A percentile compares a stretch with the other conserved stretches of the same genome.
phyloP scores from a whole-genome alignment of 192 early-diverging fungal species.

The Dissophora globulifera region DNA sequence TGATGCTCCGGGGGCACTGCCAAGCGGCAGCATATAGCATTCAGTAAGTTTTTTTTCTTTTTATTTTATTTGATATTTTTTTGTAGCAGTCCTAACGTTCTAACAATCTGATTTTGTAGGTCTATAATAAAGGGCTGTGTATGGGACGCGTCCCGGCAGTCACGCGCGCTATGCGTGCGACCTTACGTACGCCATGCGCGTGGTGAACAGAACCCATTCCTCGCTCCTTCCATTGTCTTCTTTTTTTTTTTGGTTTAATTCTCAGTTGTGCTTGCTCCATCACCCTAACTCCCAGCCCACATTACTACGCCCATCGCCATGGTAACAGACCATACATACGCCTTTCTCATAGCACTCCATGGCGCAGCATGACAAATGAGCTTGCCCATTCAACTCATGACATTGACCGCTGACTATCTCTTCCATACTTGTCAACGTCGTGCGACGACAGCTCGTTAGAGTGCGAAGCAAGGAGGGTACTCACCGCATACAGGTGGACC shows the following conservation, averaged over 20 bases:
- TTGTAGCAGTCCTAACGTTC: too few species aligned
- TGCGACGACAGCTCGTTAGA: slow-evolving; percentile 67
- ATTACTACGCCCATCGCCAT: slow-evolving; percentile 2
- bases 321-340: slow-evolving; percentile 5
- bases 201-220: neutral
- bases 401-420: neutral
- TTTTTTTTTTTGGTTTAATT: neutral
- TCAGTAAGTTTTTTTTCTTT: too few species aligned
- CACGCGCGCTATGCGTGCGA: neutral
- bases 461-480: slow-evolving; percentile 78
- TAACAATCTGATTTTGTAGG: too few species aligned
- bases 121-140: too few species aligned
- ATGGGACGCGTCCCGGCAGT: neutral
- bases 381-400: neutral
- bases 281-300: too few species aligned
- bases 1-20: too few species aligned
- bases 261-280: too few species aligned
- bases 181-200: neutral
- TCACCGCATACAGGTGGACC: slow-evolving; percentile 68
- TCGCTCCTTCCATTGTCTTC: neutral
- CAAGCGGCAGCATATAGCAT: too few species aligned
- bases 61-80: too few species aligned
- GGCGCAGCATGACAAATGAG: too few species aligned
- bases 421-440: neutral
- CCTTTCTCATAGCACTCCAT: too few species aligned